Percentiles rank a stretch among this genome's conserved stretches.
Evolutionary conservation across 495 filamentous ascomycete genomes (phyloP).

Genomic region (Bacidia gigantensis): DNA sequence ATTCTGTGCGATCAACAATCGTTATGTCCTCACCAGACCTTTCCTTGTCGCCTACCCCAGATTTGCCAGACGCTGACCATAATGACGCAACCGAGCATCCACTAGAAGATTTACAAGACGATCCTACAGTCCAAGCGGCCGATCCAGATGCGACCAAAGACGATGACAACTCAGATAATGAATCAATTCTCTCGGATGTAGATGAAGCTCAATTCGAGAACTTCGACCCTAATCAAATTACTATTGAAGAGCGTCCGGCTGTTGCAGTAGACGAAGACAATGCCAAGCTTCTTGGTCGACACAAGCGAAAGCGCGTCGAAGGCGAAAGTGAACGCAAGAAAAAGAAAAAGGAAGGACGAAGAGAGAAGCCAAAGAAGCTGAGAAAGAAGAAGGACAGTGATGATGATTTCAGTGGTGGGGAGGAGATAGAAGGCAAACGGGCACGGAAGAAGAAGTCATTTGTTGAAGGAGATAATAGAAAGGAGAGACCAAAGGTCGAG

Average conservation of each 20-base stretch:
- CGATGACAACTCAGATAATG: conserved; percentile 51
- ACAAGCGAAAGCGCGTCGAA: conserved; percentile 67
- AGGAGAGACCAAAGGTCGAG: conserved; percentile 15
- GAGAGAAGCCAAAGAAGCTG: conserved; percentile 59
- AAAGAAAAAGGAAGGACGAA: conserved; percentile 51
- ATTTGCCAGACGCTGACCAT: conserved; percentile 29
- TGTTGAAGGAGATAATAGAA: conserved; percentile 28
- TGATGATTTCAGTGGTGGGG: conserved; percentile 42
- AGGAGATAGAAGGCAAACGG: conserved; percentile 42
- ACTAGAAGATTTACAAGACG: conserved; percentile 31
- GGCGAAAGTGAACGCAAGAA: conserved; percentile 40
- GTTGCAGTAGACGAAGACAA: conserved; percentile 83
- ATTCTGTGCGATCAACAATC: too few species aligned
- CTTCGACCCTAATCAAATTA: conserved; percentile 67
- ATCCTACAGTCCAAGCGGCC: conserved; percentile 24
- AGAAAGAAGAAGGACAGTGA: conserved; percentile 41
- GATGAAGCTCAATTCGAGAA: conserved; percentile 90
- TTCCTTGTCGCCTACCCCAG: conserved; percentile 19
- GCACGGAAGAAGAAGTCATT: conserved; percentile 29
- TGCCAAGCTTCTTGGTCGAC: conserved; percentile 54
- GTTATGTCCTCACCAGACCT: conserved; percentile 15
- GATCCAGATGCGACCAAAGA: conserved; percentile 20
- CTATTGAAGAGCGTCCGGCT: conserved; percentile 59
- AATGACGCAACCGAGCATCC: conserved; percentile 29
- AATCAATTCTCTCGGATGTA: conserved; percentile 84